Evolutionary conservation across 768 basidiomycete genomes (phyloP), one percentile per base, ranked within the genome.

Genomic region (Lenzites betulinus): DNA sequence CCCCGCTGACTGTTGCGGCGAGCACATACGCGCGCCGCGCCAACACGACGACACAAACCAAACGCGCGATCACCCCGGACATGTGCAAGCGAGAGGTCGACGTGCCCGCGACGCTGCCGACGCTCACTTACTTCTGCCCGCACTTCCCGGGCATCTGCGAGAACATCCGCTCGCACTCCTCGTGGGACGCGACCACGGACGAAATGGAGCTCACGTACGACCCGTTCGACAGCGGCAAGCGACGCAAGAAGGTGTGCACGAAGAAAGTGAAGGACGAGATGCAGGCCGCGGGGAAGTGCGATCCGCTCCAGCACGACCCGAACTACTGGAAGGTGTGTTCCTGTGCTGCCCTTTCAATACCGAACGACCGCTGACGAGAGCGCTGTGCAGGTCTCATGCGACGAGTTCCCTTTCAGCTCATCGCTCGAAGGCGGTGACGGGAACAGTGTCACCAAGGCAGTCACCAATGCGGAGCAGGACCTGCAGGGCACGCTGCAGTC

Each of bases 381-480:
- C 9, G 20, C 26, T 7, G 6, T 3, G 3, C n/a, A 58, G 57
- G 41, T 58, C 8, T 58, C 57, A 1, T 58, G 57, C 41, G 57
- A 58, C 50, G 57, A 58, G 50, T 58, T 58, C 50, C 57, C 57
- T 7, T 58, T 58, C 49, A 58, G 30, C 42, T 33, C 41, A 9
- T n/a, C 41, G 3, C 28, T 58, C 13, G 57, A 58, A 18, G 57
- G 57, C 30, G 57, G 57, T 2, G 18, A 20, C 5, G 49, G 49
- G 20, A 58, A 58, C 28, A 39, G 41, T 8, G 20, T n/a, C 2
- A 16, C 35, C 0, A 33, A 33, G 50, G 49, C 26, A 6, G 57
- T 58, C 30, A 41, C 57, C 1, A 43, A 38, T 7, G n/a, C n/a
- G 2, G 57, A 58, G 57, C 57, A 58, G 49, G 46, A 51, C 5